Evolutionary conservation across 179 eudicot genomes (phyloP), one percentile per base, ranked within the genome.

Genomic region (Beta corolliflora): DNA sequence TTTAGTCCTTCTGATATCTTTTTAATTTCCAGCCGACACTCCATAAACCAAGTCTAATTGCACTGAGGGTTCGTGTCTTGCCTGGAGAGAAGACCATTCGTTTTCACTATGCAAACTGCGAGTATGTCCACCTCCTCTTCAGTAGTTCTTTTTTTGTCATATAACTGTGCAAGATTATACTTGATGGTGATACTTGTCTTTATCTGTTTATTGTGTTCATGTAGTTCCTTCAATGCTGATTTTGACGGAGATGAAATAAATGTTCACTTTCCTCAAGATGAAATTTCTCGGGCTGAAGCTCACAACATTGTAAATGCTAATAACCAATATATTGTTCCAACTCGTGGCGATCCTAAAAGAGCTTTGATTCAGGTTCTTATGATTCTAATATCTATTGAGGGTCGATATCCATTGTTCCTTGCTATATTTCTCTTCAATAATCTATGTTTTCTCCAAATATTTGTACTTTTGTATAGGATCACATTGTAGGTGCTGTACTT

Each of bases 201-300:
- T 31, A 70, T 52, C 71, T 59, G 25, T 11, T 81, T n/a, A 65
- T 77, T 71, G 29, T 83, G 61, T 76, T 63, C 29, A 60, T 77
- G 80, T 88, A 97, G 99, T 82, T 86, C 99, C 80, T 97, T 92
- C 73, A 97, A 97, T 88, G 98, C 99, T 72, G 99, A 97, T 89
- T 97, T 97, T 90, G 99, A 97, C 73, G 99, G 99, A 46, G 99
- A 97, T 86, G 99, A 97, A 85, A 97, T 97, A 81, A 97, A 97
- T 89, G 99, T 97, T 77, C 99, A 97, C 88, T 88, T 97, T 63
- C 99, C 99, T 46, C 99, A 97, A 93, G 99, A 97, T 81, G 99
- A 97, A 82, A 89, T 97, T 81, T 97, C 99, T 64, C 98, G 99
- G 75, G 92, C 99, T 77, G 99, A 97, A 92, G 97, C 92, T 72